Evolutionary conservation across 164 flowering plant species (phyloP), one percentile per base, ranked within the genome.

Genomic region (Warburgia ugandensis): DNA sequence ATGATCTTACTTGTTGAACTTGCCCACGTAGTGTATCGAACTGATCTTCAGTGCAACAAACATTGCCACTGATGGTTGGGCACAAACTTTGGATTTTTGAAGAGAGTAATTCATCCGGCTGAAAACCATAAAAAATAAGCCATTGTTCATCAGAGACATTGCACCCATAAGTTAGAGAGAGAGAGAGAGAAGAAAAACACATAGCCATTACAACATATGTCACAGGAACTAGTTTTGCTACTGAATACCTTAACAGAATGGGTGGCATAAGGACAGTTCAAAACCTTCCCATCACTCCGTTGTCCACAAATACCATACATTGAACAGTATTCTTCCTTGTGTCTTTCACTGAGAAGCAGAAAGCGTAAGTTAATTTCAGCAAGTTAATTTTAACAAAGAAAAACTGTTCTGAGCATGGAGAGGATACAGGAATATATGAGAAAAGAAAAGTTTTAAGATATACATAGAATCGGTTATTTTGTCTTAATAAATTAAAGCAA

Each of bases 31-130:
- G 60, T 2, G 88, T 83, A 30, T 84, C 85, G 59, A 94, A 94
- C 61, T 94, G 99, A 38, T 39, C 48, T 59, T 79, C 88, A 44
- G 96, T 80, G 61, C 97, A 94, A 63, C 99, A 94, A 41, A 89
- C 81, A 74, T 94, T 83, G 41, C 96, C 99, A 31, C 75, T 79
- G 19, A 94, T 78, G 46, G 97, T 81, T 11, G 99, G 97, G 58
- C 97, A 94, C 54, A 94, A 70, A 67, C 97, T 94, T 69, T 94
- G 97, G 41, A 94, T 72, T 65, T 86, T 94, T 54, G 81, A 67
- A 27, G 97, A 94, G 37, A 94, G 74, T 35, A 84, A 55, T 33
- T 73, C 81, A 71, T 80, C 94, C 33, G 99, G 99, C 99, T 94
- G 88, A 41, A 29, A 48, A 2, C 17, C 14, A 47, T 2, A 29